Base-by-base conservation (phyloP, 2,329 filamentous ascomycete genomes). In the Verticillium klebahnii region DNA sequence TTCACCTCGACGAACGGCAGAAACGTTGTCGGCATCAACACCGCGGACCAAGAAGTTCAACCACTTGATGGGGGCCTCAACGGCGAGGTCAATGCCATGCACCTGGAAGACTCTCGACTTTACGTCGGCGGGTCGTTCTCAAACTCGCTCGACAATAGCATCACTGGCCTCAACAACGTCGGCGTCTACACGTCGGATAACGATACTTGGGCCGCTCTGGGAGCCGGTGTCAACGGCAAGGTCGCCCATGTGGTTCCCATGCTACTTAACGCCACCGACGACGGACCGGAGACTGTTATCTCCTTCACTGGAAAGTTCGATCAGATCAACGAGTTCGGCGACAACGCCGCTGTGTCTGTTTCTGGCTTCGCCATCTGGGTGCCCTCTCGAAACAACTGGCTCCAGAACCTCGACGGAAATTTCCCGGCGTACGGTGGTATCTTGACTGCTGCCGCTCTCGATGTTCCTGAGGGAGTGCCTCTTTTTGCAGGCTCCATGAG, bases 281-380 rank as follows among this genome's bases (percentile, higher is more conserved):
- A 85, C 40, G 81, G 81, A 19, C 84, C 87, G 0, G 92, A 97
- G 72, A 84, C 85, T 14, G 91, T 90, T 25, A 83, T 98, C 65
- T 87, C 89, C 1, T 80, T 99, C 63, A 94, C 88, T 57, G 95
- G 95, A 6, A 82, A 86, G 63, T 99, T 99, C 73, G 83, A 85
- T 17, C 80, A 87, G 60, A 86, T 97, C 64, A 83, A 89, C 32
- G 84, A 83, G 0, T 94, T 92, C 68, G 86, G 79, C 39, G 80
- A 80, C 65, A 88, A 88, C 66, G 74, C 81, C 7, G 83, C 86
- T 11, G 81, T 88, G 32, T 69, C 83, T 9, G 90, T 88, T 0
- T 76, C 86, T 58, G 93, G 93, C 2, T 92, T 99, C 69, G 94
- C 92, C 15, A 82, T 98, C 40, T 99, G 95, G 95, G 89, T 98